Evolutionary conservation across 306 rosid species (phyloP).

Genomic region (Lathyrus sativus): DNA sequence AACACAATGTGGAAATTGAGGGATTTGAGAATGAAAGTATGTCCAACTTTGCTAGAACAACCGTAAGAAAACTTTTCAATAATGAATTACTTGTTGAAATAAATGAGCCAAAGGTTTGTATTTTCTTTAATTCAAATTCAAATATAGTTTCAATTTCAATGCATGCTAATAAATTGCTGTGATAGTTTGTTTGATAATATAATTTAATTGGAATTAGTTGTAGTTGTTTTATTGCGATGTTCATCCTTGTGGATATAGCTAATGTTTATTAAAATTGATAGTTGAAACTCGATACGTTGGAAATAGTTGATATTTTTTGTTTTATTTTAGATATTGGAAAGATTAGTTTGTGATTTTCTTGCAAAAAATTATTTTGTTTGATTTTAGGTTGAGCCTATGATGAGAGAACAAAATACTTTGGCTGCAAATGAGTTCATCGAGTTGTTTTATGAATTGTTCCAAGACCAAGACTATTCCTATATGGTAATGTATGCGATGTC

Average conservation of each 20-base stretch:
- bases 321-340: background rate
- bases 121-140: no score
- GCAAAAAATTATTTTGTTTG: background rate
- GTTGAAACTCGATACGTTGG: background rate
- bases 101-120: background rate
- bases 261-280: slow-evolving; percentile 2
- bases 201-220: slow-evolving; percentile 1
- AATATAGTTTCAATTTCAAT: no score
- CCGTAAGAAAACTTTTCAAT: slow-evolving; percentile 79
- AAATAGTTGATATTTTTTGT: background rate
- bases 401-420: no score
- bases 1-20: slow-evolving; percentile 24
- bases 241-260: slow-evolving; percentile 3
- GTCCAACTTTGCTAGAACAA: slow-evolving; percentile 48
- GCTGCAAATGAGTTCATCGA: no score
- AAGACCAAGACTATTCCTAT: background rate
- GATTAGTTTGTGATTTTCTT: background rate
- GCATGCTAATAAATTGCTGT: no score
- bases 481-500: slow-evolving; percentile 4
- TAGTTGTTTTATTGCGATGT: background rate
- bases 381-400: slow-evolving; percentile 51
- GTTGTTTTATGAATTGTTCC: background rate
- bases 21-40: slow-evolving; percentile 34
- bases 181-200: no score
- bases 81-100: slow-evolving; percentile 49